phyloP scores from a whole-genome alignment of 108 stramenopile species.

The Pseudonitzschia pungens region DNA sequence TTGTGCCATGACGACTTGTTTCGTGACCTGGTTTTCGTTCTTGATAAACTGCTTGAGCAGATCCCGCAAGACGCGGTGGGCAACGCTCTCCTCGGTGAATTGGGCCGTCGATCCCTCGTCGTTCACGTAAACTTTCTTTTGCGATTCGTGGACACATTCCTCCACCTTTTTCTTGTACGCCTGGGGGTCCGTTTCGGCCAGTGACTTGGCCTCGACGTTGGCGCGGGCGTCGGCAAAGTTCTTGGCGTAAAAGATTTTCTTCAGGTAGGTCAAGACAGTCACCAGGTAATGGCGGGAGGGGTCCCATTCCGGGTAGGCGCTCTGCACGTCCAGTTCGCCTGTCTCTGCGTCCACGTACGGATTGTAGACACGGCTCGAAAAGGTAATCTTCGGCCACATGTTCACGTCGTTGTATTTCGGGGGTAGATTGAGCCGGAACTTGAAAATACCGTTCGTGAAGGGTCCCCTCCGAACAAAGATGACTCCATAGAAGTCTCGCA shows the following conservation, averaged over 20 bases:
- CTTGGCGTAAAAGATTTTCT: constrained; percentile 96
- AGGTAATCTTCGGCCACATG: constrained; percentile 80
- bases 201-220: constrained; percentile 61
- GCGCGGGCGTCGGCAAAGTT: constrained; percentile 69
- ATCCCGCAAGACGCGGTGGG: constrained; percentile 70
- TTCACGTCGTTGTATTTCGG: constrained; percentile 85
- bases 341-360: constrained; percentile 85
- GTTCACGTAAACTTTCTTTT: constrained; percentile 75
- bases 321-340: constrained; percentile 79
- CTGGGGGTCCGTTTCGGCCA: constrained; percentile 54
- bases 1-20: constrained; percentile 48
- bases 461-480: constrained; percentile 91
- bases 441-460: constrained; percentile 93
- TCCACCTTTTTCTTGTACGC: constrained; percentile 68
- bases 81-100: constrained; percentile 65
- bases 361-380: constrained; percentile 83
- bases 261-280: constrained; percentile 93
- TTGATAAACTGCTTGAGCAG: constrained; percentile 64
- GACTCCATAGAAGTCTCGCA: constrained; percentile 88
- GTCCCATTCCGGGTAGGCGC: constrained; percentile 86
- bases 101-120: constrained; percentile 61
- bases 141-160: constrained; percentile 72
- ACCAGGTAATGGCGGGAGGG: constrained; percentile 87
- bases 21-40: constrained; percentile 52
- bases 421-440: constrained; percentile 85